Evolutionary conservation across 1,284 basidiomycete species (phyloP).

Genomic region (Coniferiporia weirii): DNA sequence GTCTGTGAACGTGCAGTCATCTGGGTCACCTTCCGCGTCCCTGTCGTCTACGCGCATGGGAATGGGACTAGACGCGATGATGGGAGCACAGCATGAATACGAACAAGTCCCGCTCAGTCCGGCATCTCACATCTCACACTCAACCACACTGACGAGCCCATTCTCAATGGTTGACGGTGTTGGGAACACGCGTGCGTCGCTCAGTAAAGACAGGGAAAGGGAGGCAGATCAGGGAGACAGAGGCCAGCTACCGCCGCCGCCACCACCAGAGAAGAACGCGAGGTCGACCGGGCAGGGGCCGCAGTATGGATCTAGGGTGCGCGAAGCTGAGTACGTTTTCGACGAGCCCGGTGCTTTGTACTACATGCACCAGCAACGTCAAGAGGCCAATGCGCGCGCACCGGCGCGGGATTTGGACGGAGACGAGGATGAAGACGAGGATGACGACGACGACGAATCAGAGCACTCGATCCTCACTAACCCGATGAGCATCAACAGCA

Average conservation of each 20-base stretch:
- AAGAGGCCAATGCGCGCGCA: constrained; percentile 33
- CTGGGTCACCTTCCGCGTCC: not conserved
- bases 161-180: constrained; percentile 14
- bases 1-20: not conserved
- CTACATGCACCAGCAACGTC: constrained; percentile 54
- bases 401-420: constrained; percentile 1
- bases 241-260: constrained; percentile 6
- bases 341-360: constrained; percentile 56
- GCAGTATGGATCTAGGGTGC: constrained; percentile 19
- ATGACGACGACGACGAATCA: constrained; percentile 2
- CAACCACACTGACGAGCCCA: constrained; percentile 16
- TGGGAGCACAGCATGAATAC: constrained; percentile 4
- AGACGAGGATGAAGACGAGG: constrained; percentile 5
- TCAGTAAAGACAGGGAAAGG: not conserved
- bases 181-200: not conserved
- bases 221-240: not conserved
- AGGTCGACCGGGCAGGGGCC: constrained; percentile 19
- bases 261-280: constrained; percentile 14
- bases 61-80: not conserved
- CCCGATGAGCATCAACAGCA: constrained; percentile 34
- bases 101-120: constrained; percentile 8
- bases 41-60: not conserved
- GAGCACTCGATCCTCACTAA: constrained; percentile 17
- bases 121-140: constrained; percentile 2
- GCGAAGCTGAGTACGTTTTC: constrained; percentile 28